Base-by-base conservation (phyloP, 176 grass and related monocot genomes). In the Tillandsia leiboldiana region DNA sequence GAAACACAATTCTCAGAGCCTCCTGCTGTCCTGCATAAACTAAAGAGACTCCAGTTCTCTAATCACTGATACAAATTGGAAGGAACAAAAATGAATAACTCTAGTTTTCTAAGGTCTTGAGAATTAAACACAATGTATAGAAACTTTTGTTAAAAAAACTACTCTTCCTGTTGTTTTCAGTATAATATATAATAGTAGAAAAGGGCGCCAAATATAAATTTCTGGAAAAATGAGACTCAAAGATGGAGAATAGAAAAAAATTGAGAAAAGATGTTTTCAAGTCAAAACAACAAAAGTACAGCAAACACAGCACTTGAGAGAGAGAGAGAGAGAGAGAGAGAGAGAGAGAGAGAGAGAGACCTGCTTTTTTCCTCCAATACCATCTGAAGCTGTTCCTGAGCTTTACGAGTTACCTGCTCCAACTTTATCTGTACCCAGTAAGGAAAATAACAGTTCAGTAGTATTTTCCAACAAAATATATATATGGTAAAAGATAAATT, bases 341-440 rank as follows among this genome's bases (percentile, higher is more conserved):
- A 65, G 50, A 48, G 22, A 26, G 18, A 51, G 64, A 49, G 3
- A 75, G 42, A 17, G 65, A n/a, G 26, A 24, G 51, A 97, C 93
- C 93, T 97, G 93, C 81, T 97, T 65, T 89, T 84, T 78, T 92
- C 89, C 85, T 97, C 89, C 72, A 97, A 33, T 27, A 92, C 93
- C 73, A 89, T 85, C 80, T 97, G 93, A 81, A 97, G 66, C 74
- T 97, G 93, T 66, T 97, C 93, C 65, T 97, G 93, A 79, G 93
- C 93, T 73, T 76, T 90, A 65, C 86, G 84, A 70, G 93, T 97
- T 9, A 92, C 93, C 75, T 90, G 79, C 78, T 92, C 93, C 71
- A 97, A 65, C 75, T 97, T 97, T 62, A 91, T 73, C 93, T 97
- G 86, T 42, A 42, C 53, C n/a, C 56, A 80, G 17, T 69, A 83